Conservation (phyloP, 1,284 basidiomycete genomes). For the Tilletia setariae region DNA sequence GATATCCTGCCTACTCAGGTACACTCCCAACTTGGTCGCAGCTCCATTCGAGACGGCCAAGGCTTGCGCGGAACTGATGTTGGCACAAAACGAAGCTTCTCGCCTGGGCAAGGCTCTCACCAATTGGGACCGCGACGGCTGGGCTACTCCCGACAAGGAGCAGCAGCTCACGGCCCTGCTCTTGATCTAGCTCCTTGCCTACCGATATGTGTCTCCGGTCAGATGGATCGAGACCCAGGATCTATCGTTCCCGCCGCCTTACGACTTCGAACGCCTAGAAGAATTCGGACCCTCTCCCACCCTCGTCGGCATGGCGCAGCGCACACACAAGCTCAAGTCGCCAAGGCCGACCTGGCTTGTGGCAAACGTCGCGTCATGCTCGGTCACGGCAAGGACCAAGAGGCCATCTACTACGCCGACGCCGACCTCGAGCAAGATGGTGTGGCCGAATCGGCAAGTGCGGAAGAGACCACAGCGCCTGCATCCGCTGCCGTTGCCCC, state of each 20-base stretch:
- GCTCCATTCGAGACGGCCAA: no score
- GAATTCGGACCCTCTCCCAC: slow-evolving; percentile 96
- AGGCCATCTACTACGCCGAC: slow-evolving; percentile 96
- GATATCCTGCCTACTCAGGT: no score
- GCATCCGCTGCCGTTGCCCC: slow-evolving; percentile 58
- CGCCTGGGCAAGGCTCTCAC: slow-evolving; percentile 88
- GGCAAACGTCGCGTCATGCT: slow-evolving; percentile 76
- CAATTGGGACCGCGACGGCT: slow-evolving; percentile 87
- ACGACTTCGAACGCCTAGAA: slow-evolving; percentile 86
- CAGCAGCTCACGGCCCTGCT: slow-evolving; percentile 92
- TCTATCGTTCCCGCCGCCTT: slow-evolving; percentile 75
- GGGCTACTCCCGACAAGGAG: slow-evolving; percentile 75
- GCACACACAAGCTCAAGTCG: slow-evolving; percentile 94
- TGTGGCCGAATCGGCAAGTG: slow-evolving; percentile 56
- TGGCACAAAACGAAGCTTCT: no score
- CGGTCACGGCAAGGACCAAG: slow-evolving; percentile 90
- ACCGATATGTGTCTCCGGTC: slow-evolving; percentile 73
- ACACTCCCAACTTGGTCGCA: no score
- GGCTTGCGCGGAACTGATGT: no score
- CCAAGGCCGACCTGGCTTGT: slow-evolving; percentile 78
- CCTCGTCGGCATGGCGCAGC: slow-evolving; percentile 89
- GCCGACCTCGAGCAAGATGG: slow-evolving; percentile 70
- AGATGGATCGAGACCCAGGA: slow-evolving; percentile 99
- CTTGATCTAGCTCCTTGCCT: slow-evolving; percentile 90
- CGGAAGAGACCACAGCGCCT: slow-evolving; percentile 53